phyloP scores from a whole-genome alignment of 805 yeast species.

The Myxozyma geophila region DNA sequence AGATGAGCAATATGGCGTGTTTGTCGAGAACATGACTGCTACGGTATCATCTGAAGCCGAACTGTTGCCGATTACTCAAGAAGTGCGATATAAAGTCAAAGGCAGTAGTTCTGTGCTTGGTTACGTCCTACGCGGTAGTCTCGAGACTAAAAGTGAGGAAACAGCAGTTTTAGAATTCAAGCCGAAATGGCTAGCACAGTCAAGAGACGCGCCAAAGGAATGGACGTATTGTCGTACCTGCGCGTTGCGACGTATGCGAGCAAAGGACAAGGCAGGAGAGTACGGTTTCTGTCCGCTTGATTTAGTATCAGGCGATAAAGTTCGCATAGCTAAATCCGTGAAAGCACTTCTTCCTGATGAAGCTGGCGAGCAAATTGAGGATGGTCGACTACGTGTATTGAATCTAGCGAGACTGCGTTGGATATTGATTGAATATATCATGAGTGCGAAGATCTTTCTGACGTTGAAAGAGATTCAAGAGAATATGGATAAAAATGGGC shows the following conservation, averaged over 20 bases:
- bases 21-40: conserved; percentile 30
- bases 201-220: conserved; percentile 47
- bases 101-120: conserved; percentile 19
- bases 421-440: conserved; percentile 32
- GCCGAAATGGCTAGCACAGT: conserved; percentile 64
- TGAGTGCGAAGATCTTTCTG: conserved; percentile 33
- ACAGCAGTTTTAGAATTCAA: conserved; percentile 52
- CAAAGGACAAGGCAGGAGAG: conserved; percentile 36
- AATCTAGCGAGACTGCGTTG: conserved; percentile 30
- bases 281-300: conserved; percentile 56
- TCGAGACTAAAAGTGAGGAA: not conserved
- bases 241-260: conserved; percentile 50
- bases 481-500: conserved; percentile 28
- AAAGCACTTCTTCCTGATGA: conserved; percentile 41
- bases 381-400: not conserved
- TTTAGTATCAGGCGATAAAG: conserved; percentile 45
- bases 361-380: not conserved
- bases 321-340: conserved; percentile 45
- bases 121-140: not conserved
- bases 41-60: not conserved
- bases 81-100: conserved; percentile 9
- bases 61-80: not conserved
- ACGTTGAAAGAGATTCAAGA: conserved; percentile 39
- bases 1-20: conserved; percentile 24
- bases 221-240: conserved; percentile 60